phyloP scores from a whole-genome alignment of 192 early-diverging fungal genomes.

The Thamnidium elegans region DNA sequence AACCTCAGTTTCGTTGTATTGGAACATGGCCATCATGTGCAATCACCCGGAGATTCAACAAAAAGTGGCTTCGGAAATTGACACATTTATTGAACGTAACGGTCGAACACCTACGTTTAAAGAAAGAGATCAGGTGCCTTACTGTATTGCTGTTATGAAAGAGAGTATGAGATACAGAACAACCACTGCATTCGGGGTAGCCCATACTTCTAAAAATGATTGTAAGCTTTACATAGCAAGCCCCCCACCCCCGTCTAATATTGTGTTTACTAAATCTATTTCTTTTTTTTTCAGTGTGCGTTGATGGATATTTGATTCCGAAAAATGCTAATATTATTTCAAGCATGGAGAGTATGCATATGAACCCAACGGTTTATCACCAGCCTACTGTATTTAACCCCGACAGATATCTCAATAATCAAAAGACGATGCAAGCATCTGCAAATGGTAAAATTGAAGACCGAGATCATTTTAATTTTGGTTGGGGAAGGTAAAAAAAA shows the following conservation, averaged over 20 bases:
- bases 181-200: constrained; percentile 4
- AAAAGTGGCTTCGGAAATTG: neutral
- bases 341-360: constrained; percentile 50
- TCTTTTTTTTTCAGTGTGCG: constrained; percentile 4
- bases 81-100: neutral
- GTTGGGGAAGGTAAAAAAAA: constrained; percentile 13
- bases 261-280: too few relatives aligned
- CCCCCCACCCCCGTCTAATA: too few relatives aligned
- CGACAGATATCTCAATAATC: constrained; percentile 27
- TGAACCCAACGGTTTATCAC: constrained; percentile 25
- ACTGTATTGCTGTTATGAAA: neutral
- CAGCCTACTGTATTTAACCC: constrained; percentile 47
- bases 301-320: constrained; percentile 48
- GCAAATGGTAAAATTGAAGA: constrained; percentile 15
- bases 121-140: constrained; percentile 8
- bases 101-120: neutral
- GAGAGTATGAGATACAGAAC: constrained; percentile 6
- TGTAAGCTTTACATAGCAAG: neutral
- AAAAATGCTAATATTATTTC: constrained; percentile 42
- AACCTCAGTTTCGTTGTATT: neutral
- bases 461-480: constrained; percentile 22
- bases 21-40: constrained; percentile 6
- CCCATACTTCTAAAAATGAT: neutral
- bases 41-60: constrained; percentile 2
- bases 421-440: neutral